Conservation (phyloP, 164 flowering plant genomes). For the Chloranthus sessilifolius region DNA sequence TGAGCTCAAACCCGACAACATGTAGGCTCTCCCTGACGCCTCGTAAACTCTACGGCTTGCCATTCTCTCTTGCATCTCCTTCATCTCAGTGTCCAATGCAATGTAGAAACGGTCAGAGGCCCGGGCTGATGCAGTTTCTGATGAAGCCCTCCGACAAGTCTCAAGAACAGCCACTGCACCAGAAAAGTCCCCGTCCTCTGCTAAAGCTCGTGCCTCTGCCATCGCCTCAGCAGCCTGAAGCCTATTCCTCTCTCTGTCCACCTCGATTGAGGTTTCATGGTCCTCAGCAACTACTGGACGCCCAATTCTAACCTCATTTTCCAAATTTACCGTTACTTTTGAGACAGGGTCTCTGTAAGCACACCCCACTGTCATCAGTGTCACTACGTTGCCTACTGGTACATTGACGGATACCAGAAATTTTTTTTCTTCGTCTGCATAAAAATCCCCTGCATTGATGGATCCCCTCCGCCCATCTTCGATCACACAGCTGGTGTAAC, state of each 20-base stretch:
- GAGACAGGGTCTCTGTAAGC: constrained; percentile 56
- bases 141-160: constrained; percentile 37
- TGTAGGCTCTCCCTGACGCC: constrained; percentile 84
- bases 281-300: constrained; percentile 41
- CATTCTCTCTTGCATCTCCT: constrained; percentile 93
- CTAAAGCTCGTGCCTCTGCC: constrained; percentile 63
- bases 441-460: constrained; percentile 70
- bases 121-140: constrained; percentile 46
- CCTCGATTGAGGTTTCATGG: constrained; percentile 55
- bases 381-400: constrained; percentile 33
- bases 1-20: constrained; percentile 89
- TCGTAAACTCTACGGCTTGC: constrained; percentile 67
- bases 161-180: constrained; percentile 65
- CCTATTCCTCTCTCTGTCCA: constrained; percentile 80
- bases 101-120: constrained; percentile 62
- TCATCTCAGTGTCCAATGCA: constrained; percentile 68
- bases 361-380: constrained; percentile 57
- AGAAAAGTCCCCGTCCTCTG: constrained; percentile 68
- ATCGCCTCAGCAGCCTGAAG: constrained; percentile 76
- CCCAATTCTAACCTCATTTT: constrained; percentile 41
- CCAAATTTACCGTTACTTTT: constrained; percentile 32
- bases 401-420: constrained; percentile 57
- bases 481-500: constrained; percentile 40
- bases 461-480: constrained; percentile 35
- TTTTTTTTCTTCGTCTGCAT: constrained; percentile 94